Evolutionary conservation across 2,329 filamentous ascomycete genomes (phyloP).

Genomic region (Aspergillus sp.): DNA sequence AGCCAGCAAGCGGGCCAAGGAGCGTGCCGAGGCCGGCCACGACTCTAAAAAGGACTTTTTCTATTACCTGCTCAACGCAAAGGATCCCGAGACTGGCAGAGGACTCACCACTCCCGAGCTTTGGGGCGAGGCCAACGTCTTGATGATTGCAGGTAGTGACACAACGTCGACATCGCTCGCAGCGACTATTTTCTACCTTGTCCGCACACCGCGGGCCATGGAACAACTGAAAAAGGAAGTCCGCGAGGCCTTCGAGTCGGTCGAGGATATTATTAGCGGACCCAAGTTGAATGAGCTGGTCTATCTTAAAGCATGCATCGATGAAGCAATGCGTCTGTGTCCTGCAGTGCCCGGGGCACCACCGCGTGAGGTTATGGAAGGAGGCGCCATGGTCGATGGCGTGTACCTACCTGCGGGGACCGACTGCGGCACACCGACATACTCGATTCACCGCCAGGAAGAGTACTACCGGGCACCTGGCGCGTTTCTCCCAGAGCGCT

Average conservation of each 20-base stretch:
- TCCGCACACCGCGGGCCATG: constrained; percentile 27
- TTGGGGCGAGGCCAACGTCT: constrained; percentile 65
- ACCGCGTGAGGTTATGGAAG: constrained; percentile 34
- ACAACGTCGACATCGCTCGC: constrained; percentile 62
- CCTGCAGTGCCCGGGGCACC: constrained; percentile 35
- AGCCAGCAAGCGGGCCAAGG: constrained; percentile 60
- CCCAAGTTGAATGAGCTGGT: constrained; percentile 27
- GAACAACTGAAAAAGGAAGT: constrained; percentile 31
- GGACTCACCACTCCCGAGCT: constrained; percentile 63
- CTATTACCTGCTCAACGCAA: constrained; percentile 67
- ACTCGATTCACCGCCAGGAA: constrained; percentile 64
- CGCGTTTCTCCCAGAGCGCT: constrained; percentile 60
- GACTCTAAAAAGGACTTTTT: constrained; percentile 70
- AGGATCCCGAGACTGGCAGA: constrained; percentile 65
- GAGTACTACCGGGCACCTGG: constrained; percentile 59
- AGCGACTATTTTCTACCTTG: constrained; percentile 39
- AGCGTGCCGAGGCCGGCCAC: constrained; percentile 52
- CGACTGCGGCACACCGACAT: constrained; percentile 62
- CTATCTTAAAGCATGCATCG: constrained; percentile 39
- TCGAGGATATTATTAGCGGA: constrained; percentile 35
- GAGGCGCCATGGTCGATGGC: constrained; percentile 33
- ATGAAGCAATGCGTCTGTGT: constrained; percentile 37
- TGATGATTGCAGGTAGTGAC: constrained; percentile 69
- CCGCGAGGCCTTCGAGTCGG: constrained; percentile 26
- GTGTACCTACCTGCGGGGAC: constrained; percentile 47